Evolutionary conservation across 83 land plant species (phyloP), one percentile per base, ranked within the genome.

Genomic region (Diphasiastrum complanatum): DNA sequence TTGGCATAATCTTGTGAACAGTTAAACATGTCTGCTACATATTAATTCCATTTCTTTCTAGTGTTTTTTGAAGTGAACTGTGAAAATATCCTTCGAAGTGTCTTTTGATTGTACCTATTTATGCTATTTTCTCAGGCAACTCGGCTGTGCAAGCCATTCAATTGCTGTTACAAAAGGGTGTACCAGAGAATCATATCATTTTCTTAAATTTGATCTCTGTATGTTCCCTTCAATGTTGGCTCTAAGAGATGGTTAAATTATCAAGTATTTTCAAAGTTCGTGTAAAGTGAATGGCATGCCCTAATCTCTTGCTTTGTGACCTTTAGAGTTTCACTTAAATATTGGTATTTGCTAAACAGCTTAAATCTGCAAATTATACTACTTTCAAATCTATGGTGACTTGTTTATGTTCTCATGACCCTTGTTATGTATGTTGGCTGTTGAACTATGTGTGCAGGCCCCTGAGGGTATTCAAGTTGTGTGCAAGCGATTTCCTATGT

Each of bases 141-240:
- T 89, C 92, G 0, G 96, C 92, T 45, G 81, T 79, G 18, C 85
- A 86, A 65, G 96, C 96, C 31, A 89, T 89, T 49, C 62, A 69
- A 47, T 61, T 89, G 57, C 75, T 86, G 5, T 40, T 89, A 33
- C 59, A 71, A 52, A 89, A 83, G 49, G 96, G 96, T 16, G 96
- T 89, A 19, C 91, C 84, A 50, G 96, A 89, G 64, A 45, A 71
- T 61, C 80, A 86, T 61, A 89, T 89, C 23, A 86, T 89, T 33
- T 86, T 89, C 68, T 84, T 89, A 49, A 89, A 86, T 63, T 85
- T 89, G 23, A 89, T 89, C 45, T 89, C 96, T 38, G 96, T 89
- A 75, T 75, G 87, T 65, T 18, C 1, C 20, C 26, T 1, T 19
- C 19, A 33, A 24, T 27, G 12, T 45, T 23, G 16, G 2, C 23